These are phyloP conservation scores for Trichophyton simii DNA, from an alignment of 2,329 filamentous ascomycete genomes.

Conservation along the genomic window DNA sequence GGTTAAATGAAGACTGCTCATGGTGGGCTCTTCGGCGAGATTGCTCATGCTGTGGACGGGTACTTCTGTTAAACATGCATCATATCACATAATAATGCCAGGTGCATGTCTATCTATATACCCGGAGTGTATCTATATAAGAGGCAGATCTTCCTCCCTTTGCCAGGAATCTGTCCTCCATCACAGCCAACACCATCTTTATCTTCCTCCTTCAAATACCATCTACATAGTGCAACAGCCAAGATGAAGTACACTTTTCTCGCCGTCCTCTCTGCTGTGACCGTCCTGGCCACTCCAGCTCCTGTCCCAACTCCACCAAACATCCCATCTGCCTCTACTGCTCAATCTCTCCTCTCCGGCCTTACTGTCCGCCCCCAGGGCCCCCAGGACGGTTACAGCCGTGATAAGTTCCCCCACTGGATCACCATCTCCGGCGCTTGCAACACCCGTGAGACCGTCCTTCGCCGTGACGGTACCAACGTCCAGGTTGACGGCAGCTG, in stretches of 20 bases:
- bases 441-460: constrained; percentile 60
- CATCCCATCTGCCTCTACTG: constrained; percentile 48
- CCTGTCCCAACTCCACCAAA: constrained; percentile 41
- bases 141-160: background rate
- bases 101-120: background rate
- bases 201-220: background rate
- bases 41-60: background rate
- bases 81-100: background rate
- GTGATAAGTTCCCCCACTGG: constrained; percentile 61
- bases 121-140: background rate
- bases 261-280: constrained; percentile 13
- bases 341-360: constrained; percentile 44
- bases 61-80: background rate
- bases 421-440: constrained; percentile 52
- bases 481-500: constrained; percentile 51
- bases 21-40: background rate
- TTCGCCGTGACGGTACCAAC: constrained; percentile 58
- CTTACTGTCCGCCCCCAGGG: constrained; percentile 47
- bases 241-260: constrained; percentile 6
- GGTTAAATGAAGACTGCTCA: background rate
- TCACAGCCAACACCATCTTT: background rate
- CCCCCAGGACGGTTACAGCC: constrained; percentile 47
- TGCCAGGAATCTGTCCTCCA: background rate
- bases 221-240: background rate
- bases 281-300: constrained; percentile 14